These are phyloP conservation scores for Neofusicoccum laricinum DNA, from an alignment of 2,329 filamentous ascomycete species.

Conservation along the genomic window DNA sequence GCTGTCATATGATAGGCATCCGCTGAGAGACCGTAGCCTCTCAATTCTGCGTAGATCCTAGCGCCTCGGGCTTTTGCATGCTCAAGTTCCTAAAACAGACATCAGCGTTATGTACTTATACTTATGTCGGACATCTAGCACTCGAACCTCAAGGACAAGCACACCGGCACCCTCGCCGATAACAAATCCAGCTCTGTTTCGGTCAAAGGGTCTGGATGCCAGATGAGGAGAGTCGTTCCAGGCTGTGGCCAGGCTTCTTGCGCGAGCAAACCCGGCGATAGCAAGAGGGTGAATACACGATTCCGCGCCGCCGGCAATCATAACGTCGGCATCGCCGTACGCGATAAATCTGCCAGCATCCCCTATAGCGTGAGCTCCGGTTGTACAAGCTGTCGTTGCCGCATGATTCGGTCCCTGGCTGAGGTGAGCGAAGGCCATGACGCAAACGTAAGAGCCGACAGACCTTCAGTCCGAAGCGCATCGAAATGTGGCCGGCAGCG, in stretches of 20 bases:
- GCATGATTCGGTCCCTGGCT: slow-evolving; percentile 83
- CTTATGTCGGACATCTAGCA: background rate
- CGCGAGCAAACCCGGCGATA: slow-evolving; percentile 85
- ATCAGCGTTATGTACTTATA: slow-evolving; percentile 15
- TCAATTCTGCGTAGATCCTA: slow-evolving; percentile 81
- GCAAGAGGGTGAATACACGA: slow-evolving; percentile 94
- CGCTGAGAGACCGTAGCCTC: slow-evolving; percentile 84
- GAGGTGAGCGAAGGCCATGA: slow-evolving; percentile 31
- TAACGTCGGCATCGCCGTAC: slow-evolving; percentile 88
- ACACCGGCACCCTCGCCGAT: slow-evolving; percentile 90
- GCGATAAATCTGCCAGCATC: slow-evolving; percentile 91
- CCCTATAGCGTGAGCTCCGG: slow-evolving; percentile 89
- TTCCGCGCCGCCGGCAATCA: slow-evolving; percentile 94
- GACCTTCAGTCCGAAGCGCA: slow-evolving; percentile 74
- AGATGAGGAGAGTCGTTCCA: slow-evolving; percentile 70
- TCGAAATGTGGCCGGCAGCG: slow-evolving; percentile 90
- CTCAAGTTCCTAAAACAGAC: slow-evolving; percentile 63
- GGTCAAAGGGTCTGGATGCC: slow-evolving; percentile 86
- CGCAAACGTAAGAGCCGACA: slow-evolving; percentile 28
- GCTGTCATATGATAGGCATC: slow-evolving; percentile 95
- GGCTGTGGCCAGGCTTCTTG: slow-evolving; percentile 77
- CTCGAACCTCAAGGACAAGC: slow-evolving; percentile 69
- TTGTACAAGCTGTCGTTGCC: slow-evolving; percentile 92
- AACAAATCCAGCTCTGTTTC: slow-evolving; percentile 77
- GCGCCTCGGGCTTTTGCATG: slow-evolving; percentile 80